Evolutionary conservation across 106 monocot genomes (phyloP).

Genomic region (Chionographis japonica): DNA sequence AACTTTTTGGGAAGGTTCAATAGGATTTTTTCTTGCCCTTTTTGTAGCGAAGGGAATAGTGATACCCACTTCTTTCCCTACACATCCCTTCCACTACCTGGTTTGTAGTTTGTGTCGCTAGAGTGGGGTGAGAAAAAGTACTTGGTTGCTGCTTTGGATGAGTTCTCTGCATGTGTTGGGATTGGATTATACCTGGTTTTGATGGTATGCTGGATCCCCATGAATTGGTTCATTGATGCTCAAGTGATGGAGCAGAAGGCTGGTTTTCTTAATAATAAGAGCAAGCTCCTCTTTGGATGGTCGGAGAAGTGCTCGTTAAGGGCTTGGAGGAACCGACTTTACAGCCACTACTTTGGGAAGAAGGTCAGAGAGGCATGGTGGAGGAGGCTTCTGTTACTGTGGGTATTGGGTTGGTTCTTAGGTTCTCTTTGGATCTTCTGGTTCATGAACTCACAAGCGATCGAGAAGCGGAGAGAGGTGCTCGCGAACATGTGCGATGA

Average conservation of each 20-base stretch:
- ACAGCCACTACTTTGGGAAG: conserved; percentile 66
- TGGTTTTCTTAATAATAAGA: conserved; percentile 27
- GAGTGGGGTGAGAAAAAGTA: background rate
- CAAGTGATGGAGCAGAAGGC: conserved; percentile 57
- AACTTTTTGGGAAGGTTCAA: background rate
- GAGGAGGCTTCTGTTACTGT: conserved; percentile 71
- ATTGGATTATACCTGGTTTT: conserved; percentile 17
- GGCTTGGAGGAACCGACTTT: conserved; percentile 47
- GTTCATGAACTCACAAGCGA: conserved; percentile 68
- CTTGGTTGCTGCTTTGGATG: conserved; percentile 16
- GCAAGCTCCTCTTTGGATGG: conserved; percentile 29
- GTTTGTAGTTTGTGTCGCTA: background rate
- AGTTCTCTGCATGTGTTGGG: conserved; percentile 14
- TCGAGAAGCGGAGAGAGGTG: conserved; percentile 71
- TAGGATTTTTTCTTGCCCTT: background rate
- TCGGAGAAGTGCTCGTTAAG: conserved; percentile 39
- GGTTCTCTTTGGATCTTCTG: conserved; percentile 65
- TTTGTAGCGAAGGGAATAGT: conserved; percentile 9
- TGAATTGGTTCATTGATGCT: conserved; percentile 73
- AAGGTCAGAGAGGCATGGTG: conserved; percentile 76
- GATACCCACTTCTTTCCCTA: background rate
- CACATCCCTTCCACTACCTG: background rate
- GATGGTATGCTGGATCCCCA: conserved; percentile 44
- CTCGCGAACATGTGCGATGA: conserved; percentile 97
- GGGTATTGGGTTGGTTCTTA: conserved; percentile 65